Evolutionary conservation across 345 rosid species (phyloP), one percentile per base, ranked within the genome.

Genomic region (Xanthoceras sorbifolium): DNA sequence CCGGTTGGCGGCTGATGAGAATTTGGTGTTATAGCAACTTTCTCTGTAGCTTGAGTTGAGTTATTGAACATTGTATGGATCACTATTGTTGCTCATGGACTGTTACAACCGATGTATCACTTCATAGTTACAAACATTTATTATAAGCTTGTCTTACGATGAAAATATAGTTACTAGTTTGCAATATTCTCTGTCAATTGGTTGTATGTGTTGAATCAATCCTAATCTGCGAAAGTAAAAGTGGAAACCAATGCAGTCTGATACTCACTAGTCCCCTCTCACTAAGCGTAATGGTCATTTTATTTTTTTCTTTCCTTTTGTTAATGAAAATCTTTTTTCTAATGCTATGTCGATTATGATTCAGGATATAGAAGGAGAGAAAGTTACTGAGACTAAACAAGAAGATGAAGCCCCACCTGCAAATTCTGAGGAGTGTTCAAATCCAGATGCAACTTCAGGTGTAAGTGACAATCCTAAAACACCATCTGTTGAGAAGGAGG

Each of bases 351-450:
- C 3, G 60, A 34, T 36, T 62, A 5, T 73, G 75, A 72, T 80
- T 52, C 81, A 89, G 97, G 93, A 85, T 29, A 28, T 71, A 4
- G 32, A 40, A 17, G 88, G 71, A 70, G 87, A 80, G 17, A 82
- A 80, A 69, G 69, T 80, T 68, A 74, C 76, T 22, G 90, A 73
- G n/a, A 29, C 67, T 28, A 65, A 76, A 48, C 83, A 71, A 66
- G 83, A 84, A 52, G 78, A 79, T 22, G 79, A 55, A 69, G 71
- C 72, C 28, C 67, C 69, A 17, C 60, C 64, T 10, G 31, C 20
- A 20, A 67, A 74, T 76, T 42, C 80, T 5, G 83, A 82, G 74
- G 92, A 86, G 78, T 79, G 81, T 18, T 67, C 77, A 57, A 81
- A 77, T 80, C 82, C 68, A 48, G 88, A 81, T 59, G 76, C 83